These are phyloP conservation scores for Entoloma clypeatum DNA, from an alignment of 1,284 basidiomycete species.

Conservation along the genomic window DNA sequence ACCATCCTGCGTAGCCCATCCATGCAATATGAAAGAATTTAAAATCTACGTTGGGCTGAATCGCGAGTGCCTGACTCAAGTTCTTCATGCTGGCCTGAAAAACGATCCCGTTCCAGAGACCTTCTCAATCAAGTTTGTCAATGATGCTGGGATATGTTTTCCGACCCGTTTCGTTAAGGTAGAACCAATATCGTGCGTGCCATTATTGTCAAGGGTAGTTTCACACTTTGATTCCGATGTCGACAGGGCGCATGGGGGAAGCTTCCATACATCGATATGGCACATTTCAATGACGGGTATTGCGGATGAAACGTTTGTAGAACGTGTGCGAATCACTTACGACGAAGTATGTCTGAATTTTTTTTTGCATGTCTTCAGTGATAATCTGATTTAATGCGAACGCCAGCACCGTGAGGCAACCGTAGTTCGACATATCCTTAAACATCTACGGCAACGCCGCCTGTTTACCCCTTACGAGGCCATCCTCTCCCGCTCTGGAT, in stretches of 20 bases:
- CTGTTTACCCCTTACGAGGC: slow-evolving; percentile 64
- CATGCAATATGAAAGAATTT: slow-evolving; percentile 81
- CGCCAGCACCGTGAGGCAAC: slow-evolving; percentile 61
- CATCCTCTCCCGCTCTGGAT: slow-evolving; percentile 53
- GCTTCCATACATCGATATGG: slow-evolving; percentile 79
- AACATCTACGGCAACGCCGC: slow-evolving; percentile 75
- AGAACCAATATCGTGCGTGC: slow-evolving; percentile 62
- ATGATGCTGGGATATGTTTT: slow-evolving; percentile 51
- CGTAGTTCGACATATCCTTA: slow-evolving; percentile 67
- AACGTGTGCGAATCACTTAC: slow-evolving; percentile 45
- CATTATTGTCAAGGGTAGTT: not conserved
- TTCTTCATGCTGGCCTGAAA: slow-evolving; percentile 57
- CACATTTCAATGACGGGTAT: slow-evolving; percentile 61
- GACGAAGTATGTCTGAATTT: slow-evolving; percentile 51
- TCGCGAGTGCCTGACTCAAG: slow-evolving; percentile 62
- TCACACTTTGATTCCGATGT: slow-evolving; percentile 5
- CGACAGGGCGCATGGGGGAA: slow-evolving; percentile 60
- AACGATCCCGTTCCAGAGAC: slow-evolving; percentile 63
- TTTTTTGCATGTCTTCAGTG: not conserved
- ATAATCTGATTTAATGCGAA: slow-evolving; percentile 9
- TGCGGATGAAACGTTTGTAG: slow-evolving; percentile 50
- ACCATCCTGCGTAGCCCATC: slow-evolving; percentile 41
- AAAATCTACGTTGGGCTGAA: slow-evolving; percentile 62
- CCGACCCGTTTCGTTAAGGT: slow-evolving; percentile 71
- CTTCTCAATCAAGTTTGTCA: slow-evolving; percentile 54